Percentiles rank a stretch among this genome's conserved stretches.
phyloP scores from a whole-genome alignment of 2,329 filamentous ascomycete genomes.

The Calonectria hongkongensis region DNA sequence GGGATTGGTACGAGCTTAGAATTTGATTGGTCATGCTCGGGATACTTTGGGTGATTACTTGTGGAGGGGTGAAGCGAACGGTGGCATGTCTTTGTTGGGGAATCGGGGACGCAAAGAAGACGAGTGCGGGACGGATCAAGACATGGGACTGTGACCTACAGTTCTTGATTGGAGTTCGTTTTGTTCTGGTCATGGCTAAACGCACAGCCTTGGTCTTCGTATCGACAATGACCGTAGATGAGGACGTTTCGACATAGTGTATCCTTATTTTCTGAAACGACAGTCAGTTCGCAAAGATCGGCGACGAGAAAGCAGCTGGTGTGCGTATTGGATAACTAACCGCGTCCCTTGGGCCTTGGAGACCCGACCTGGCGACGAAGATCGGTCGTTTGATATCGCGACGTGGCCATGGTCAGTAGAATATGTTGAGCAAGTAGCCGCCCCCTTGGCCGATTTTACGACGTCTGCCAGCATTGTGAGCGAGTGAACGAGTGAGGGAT shows the following conservation, averaged over 20 bases:
- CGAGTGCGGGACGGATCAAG: slow-evolving; percentile 21
- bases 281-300: slow-evolving; percentile 40
- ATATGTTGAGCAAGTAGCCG: slow-evolving; percentile 53
- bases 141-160: slow-evolving; percentile 62
- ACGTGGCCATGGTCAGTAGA: slow-evolving; percentile 66
- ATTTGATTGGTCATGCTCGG: slow-evolving; percentile 1
- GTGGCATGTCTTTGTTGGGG: background rate
- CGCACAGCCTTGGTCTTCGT: slow-evolving; percentile 91
- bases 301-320: slow-evolving; percentile 23
- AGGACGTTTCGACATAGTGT: slow-evolving; percentile 94
- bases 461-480: slow-evolving; percentile 60
- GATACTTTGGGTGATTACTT: slow-evolving; percentile 7
- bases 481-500: slow-evolving; percentile 31
- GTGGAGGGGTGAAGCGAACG: background rate
- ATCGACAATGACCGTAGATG: slow-evolving; percentile 94
- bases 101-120: background rate
- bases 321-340: slow-evolving; percentile 60
- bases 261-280: slow-evolving; percentile 83
- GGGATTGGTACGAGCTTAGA: background rate
- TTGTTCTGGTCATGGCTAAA: slow-evolving; percentile 91
- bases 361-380: slow-evolving; percentile 73
- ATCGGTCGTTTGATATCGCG: slow-evolving; percentile 67
- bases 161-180: slow-evolving; percentile 67
- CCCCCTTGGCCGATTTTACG: slow-evolving; percentile 64
- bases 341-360: slow-evolving; percentile 74